Conservation (phyloP, 1,284 basidiomycete genomes). For the Cerrena zonata region DNA sequence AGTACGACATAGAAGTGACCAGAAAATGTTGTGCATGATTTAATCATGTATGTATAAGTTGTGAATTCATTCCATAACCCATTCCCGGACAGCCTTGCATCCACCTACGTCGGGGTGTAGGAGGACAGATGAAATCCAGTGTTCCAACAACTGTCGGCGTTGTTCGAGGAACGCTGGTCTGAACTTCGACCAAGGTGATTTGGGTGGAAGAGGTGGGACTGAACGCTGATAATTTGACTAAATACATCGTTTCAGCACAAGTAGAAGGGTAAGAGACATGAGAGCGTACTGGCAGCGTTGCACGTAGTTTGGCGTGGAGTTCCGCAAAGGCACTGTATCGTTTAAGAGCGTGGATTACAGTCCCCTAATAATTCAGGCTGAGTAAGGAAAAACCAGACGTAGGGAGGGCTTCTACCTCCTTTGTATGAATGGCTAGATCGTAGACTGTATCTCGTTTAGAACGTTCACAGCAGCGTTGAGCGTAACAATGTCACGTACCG, state of each 20-base stretch:
- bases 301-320: constrained; percentile 45
- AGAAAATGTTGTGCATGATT: too few relatives aligned
- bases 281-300: constrained; percentile 46
- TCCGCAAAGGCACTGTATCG: constrained; percentile 67
- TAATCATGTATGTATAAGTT: not conserved
- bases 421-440: constrained; percentile 59
- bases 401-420: constrained; percentile 35
- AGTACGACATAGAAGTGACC: not conserved
- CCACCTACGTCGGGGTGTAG: constrained; percentile 71
- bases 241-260: not conserved
- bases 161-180: constrained; percentile 64
- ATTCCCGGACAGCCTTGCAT: constrained; percentile 52
- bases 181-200: constrained; percentile 62
- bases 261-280: too few relatives aligned
- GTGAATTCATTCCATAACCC: constrained; percentile 50
- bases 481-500: constrained; percentile 30
- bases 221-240: constrained; percentile 33
- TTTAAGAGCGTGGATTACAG: constrained; percentile 61
- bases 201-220: constrained; percentile 63
- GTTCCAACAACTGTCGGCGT: constrained; percentile 58
- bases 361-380: constrained; percentile 35
- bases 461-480: not conserved
- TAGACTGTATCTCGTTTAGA: constrained; percentile 42
- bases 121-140: constrained; percentile 62
- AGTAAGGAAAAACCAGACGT: not conserved